phyloP scores from a whole-genome alignment of 805 yeast species.

The Pichia deserticola region DNA sequence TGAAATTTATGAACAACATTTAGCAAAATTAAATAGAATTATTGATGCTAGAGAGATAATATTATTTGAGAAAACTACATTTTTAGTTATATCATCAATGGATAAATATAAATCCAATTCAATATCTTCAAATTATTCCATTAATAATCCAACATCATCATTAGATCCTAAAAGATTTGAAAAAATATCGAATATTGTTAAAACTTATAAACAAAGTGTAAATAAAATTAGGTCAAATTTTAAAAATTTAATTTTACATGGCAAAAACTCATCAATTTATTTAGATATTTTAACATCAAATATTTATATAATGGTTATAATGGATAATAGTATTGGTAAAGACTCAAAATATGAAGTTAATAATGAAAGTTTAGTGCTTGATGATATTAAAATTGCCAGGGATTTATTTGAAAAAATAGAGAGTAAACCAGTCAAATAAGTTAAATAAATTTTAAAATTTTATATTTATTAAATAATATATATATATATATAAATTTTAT shows the following conservation, averaged over 20 bases:
- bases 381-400: constrained; percentile 30
- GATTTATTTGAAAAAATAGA: constrained; percentile 27
- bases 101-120: constrained; percentile 23
- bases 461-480: constrained; percentile 3
- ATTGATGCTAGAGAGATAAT: constrained; percentile 86
- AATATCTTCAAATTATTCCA: constrained; percentile 3
- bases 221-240: constrained; percentile 82
- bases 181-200: constrained; percentile 87
- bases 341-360: constrained; percentile 19
- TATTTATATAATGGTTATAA: constrained; percentile 32
- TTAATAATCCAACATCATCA: constrained; percentile 6
- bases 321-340: constrained; percentile 20
- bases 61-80: constrained; percentile 88
- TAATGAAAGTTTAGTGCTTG: constrained; percentile 28
- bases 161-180: constrained; percentile 92
- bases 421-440: constrained; percentile 3
- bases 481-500: constrained; percentile 42
- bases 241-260: constrained; percentile 66
- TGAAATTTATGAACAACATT: constrained; percentile 65
- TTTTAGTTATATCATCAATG: constrained; percentile 66
- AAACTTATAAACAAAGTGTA: constrained; percentile 89
- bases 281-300: constrained; percentile 30
- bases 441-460: background rate
- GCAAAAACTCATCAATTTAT: constrained; percentile 29
- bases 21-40: constrained; percentile 63